A percentile compares a stretch with the other conserved stretches of the same genome.
These are phyloP conservation scores for Fistulinella prunicolor DNA, from an alignment of 768 basidiomycete species.

Conservation along the genomic window DNA sequence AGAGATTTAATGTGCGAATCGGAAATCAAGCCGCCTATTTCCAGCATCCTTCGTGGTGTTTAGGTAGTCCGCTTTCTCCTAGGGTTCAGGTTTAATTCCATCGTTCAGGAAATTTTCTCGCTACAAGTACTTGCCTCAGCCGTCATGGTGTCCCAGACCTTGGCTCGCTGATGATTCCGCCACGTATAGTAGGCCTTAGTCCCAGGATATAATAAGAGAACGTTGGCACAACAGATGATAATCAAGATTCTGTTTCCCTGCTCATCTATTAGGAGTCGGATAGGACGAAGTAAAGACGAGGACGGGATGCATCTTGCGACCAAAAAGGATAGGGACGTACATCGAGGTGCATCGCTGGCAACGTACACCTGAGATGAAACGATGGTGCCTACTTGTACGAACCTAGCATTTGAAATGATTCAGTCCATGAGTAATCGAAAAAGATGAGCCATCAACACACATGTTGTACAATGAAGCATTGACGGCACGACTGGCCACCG, in stretches of 20 bases:
- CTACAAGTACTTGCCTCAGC: constrained; percentile 40
- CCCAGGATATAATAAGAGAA: constrained; percentile 49
- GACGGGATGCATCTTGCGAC: no score
- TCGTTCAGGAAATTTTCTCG: no score
- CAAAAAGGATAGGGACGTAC: constrained; percentile 26
- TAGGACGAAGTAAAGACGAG: background rate
- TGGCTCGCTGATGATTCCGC: constrained; percentile 53
- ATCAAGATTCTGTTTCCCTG: constrained; percentile 60
- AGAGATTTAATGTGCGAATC: no score
- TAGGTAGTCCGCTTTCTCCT: no score
- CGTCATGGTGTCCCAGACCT: constrained; percentile 58
- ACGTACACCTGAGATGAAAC: constrained; percentile 58
- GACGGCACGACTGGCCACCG: constrained; percentile 57
- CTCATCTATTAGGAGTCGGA: no score
- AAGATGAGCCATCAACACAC: constrained; percentile 18
- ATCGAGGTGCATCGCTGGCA: constrained; percentile 53
- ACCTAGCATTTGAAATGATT: constrained; percentile 19
- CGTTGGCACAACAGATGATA: constrained; percentile 47
- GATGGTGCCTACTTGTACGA: constrained; percentile 42
- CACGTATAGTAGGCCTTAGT: constrained; percentile 56
- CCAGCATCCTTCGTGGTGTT: no score
- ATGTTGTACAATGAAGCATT: constrained; percentile 61
- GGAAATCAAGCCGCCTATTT: no score
- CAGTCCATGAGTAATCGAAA: no score
- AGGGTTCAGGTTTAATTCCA: no score